Percentiles rank a stretch among this genome's conserved stretches.
Evolutionary conservation across 2,329 filamentous ascomycete species (phyloP).

Genomic region (Ophiostoma sp.): DNA sequence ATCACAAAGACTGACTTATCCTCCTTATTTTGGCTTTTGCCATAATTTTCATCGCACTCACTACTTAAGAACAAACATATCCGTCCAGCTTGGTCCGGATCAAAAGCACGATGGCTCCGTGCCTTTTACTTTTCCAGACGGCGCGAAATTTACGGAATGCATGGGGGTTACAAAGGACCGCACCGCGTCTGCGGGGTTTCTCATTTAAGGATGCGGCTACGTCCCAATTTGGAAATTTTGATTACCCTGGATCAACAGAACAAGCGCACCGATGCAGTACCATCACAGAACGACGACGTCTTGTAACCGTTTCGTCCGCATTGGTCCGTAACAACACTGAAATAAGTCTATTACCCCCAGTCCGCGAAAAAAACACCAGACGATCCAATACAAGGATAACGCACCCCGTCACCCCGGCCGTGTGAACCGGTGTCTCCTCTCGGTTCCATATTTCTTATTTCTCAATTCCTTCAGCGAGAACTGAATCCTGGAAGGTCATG

Average conservation of each 20-base stretch:
- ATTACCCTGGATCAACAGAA: neutral
- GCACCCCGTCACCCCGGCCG: neutral
- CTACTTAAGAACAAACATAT: no score
- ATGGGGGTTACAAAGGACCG: neutral
- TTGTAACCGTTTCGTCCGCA: neutral
- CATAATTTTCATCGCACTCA: no score
- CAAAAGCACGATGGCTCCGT: no score
- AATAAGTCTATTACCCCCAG: neutral
- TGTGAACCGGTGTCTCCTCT: neutral
- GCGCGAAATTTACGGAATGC: neutral
- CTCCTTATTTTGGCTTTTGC: no score
- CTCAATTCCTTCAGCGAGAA: neutral
- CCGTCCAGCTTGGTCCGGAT: no score
- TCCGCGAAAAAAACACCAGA: neutral
- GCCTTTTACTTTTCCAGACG: neutral
- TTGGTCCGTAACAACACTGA: neutral
- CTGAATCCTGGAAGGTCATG: neutral
- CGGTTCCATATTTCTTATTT: neutral
- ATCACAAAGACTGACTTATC: neutral
- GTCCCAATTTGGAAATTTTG: constrained; percentile 16
- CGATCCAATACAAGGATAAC: neutral
- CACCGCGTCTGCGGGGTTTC: neutral
- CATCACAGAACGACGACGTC: no score
- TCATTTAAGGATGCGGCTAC: neutral
- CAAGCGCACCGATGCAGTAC: neutral